Conservation (phyloP, 31 red algal genomes). For the Bonnemaisonia californica region DNA sequence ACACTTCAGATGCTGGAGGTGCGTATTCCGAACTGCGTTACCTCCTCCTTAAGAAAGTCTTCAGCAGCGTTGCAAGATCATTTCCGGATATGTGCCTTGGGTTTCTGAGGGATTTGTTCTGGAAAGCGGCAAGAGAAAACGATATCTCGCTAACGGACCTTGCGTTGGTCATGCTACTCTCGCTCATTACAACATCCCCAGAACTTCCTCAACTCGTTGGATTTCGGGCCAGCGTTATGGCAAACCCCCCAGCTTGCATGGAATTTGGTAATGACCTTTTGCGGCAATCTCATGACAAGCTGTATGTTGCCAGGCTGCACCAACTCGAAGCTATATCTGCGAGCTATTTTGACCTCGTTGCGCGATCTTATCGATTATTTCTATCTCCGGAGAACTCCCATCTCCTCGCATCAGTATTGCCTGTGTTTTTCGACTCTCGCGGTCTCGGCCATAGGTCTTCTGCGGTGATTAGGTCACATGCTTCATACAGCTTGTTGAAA, state of each 20-base stretch:
- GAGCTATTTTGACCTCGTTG: slow-evolving; percentile 69
- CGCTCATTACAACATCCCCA: slow-evolving; percentile 40
- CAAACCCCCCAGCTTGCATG: slow-evolving; percentile 54
- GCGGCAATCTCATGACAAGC: neutral
- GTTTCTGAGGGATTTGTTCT: slow-evolving; percentile 46
- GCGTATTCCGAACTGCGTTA: slow-evolving; percentile 55
- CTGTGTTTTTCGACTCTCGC: slow-evolving; percentile 69
- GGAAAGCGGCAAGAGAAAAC: slow-evolving; percentile 11
- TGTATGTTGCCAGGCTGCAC: slow-evolving; percentile 23
- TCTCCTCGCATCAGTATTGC: slow-evolving; percentile 50
- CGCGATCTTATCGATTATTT: slow-evolving; percentile 58
- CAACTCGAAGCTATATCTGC: slow-evolving; percentile 57
- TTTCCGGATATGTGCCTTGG: slow-evolving; percentile 50
- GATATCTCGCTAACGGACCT: slow-evolving; percentile 50
- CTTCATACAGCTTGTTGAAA: slow-evolving; percentile 66
- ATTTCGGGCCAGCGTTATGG: slow-evolving; percentile 41
- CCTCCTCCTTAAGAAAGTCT: slow-evolving; percentile 54
- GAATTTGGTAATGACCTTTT: slow-evolving; percentile 31
- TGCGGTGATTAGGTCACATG: slow-evolving; percentile 39
- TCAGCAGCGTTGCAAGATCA: slow-evolving; percentile 53
- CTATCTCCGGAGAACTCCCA: slow-evolving; percentile 14
- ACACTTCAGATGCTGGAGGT: slow-evolving; percentile 32
- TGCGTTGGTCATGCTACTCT: slow-evolving; percentile 33
- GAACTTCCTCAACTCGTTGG: slow-evolving; percentile 33
- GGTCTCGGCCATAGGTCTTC: slow-evolving; percentile 61